Evolutionary conservation across 106 monocot genomes (phyloP).

Genomic region (Gastrodia elata): DNA sequence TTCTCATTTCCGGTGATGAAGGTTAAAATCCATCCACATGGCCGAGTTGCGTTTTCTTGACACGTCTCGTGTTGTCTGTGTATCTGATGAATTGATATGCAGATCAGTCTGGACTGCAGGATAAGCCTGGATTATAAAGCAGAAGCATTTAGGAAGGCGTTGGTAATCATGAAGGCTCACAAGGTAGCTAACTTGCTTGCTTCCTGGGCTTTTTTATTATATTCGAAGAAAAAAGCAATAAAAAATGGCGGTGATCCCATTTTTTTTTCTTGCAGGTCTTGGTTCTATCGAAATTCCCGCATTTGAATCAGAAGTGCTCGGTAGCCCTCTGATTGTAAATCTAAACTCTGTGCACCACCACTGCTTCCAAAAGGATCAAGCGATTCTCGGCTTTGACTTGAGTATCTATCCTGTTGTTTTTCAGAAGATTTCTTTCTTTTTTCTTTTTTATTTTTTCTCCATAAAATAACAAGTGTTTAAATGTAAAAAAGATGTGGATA

Average conservation of each 20-base stretch:
- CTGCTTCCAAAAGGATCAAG: too few species aligned
- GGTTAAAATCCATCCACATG: too few species aligned
- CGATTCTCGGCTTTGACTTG: too few species aligned
- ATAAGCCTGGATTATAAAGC: constrained; percentile 11
- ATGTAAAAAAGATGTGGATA: too few species aligned
- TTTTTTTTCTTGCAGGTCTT: constrained; percentile 25
- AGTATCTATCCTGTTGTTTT: too few species aligned
- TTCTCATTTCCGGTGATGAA: constrained; percentile 20
- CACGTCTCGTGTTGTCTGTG: neutral
- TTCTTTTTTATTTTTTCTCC: too few species aligned
- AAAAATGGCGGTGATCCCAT: neutral
- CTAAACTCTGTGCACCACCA: too few species aligned
- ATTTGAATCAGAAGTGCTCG: constrained; percentile 14
- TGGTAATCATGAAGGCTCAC: constrained; percentile 2
- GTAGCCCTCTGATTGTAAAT: neutral
- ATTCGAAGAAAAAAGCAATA: neutral
- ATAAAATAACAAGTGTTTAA: too few species aligned
- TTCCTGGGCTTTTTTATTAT: neutral
- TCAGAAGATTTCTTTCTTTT: too few species aligned
- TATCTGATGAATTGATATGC: neutral
- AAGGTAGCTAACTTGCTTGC: neutral
- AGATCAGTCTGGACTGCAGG: constrained; percentile 23
- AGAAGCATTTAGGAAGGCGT: constrained; percentile 7
- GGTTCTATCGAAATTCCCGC: constrained; percentile 14
- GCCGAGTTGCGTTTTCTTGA: neutral